Base-by-base conservation (phyloP, 768 basidiomycete species). In the Auricularia cornea region DNA sequence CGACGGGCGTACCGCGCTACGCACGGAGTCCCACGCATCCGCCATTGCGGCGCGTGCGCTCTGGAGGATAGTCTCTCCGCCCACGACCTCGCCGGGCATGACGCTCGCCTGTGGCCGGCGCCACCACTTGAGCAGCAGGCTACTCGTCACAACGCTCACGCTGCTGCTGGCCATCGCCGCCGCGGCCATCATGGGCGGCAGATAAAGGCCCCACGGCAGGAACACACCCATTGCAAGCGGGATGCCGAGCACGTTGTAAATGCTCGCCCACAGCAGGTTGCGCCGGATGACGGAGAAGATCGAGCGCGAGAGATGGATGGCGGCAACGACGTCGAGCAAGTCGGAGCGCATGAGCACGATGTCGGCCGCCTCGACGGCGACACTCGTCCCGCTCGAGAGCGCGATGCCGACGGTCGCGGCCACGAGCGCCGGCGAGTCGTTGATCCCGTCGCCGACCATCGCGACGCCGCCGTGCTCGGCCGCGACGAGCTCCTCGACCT, bases 401-500 rank as follows among this genome's bases (percentile, higher is more conserved):
- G 97, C 97, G 64, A 99, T 95, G 48, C 97, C 97, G 28, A 99
- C 92, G 1, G 94, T 92, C 1, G 96, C 92, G 3, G 93, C 94
- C 18, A 94, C 95, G 2, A 99, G 86, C 14, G 96, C 97, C 1
- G 95, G 96, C 2, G 96, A 98, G 72, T 99, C 97, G 73, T 99
- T 98, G 78, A 98, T 97, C 35, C 97, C 97, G 74, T 99, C 97
- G 28, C 97, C 97, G 44, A 99, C 95, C 96, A 98, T 97, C 2
- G 94, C 94, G 35, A 98, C 88, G 31, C 88, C 90, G 11, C 82
- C 82, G 1, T 81, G 82, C 59, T 87, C 75, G 68, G 82, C 82
- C 71, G 87, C 84, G 74, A 94, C 88, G 56, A 97, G 75, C 67
- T 94, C 92, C 2, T 85, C 77, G 26, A 98, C 81, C 64, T 94